phyloP scores from a whole-genome alignment of 495 filamentous ascomycete genomes.

The Penicillium tannophilum region DNA sequence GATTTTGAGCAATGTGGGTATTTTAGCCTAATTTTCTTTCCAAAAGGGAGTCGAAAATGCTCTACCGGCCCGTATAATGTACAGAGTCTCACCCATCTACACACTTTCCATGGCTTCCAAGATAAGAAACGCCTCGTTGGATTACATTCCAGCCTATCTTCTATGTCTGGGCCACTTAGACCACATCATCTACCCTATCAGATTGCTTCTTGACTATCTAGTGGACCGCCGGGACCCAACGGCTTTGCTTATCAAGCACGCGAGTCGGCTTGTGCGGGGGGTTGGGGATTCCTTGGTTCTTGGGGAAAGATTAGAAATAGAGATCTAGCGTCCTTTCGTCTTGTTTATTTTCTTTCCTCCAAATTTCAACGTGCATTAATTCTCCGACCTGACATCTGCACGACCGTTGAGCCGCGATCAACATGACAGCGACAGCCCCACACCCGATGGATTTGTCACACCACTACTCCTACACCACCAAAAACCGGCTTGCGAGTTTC shows the following conservation, averaged over 20 bases:
- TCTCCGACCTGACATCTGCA: conserved; percentile 16
- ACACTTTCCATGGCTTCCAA: not conserved
- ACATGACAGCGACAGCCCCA: conserved; percentile 28
- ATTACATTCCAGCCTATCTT: not conserved
- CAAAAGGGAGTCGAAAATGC: too few species aligned
- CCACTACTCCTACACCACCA: conserved; percentile 70
- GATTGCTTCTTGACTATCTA: not conserved
- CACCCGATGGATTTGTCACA: conserved; percentile 75
- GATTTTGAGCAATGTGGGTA: too few species aligned
- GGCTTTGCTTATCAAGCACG: conserved; percentile 7
- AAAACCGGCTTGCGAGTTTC: conserved; percentile 59
- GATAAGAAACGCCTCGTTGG: not conserved
- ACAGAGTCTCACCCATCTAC: not conserved
- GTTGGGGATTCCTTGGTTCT: not conserved
- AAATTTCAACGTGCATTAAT: not conserved
- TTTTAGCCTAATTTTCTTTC: too few species aligned
- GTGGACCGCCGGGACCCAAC: conserved; percentile 1
- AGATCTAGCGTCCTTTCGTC: not conserved
- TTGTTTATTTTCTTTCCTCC: not conserved
- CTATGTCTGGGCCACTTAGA: not conserved
- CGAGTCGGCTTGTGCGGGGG: conserved; percentile 7
- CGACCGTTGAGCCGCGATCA: conserved; percentile 26
- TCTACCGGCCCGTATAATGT: too few species aligned
- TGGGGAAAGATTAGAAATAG: conserved; percentile 2
- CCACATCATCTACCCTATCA: not conserved